Base-by-base conservation (phyloP, 495 filamentous ascomycete species). In the Opeltia flavorubescens region DNA sequence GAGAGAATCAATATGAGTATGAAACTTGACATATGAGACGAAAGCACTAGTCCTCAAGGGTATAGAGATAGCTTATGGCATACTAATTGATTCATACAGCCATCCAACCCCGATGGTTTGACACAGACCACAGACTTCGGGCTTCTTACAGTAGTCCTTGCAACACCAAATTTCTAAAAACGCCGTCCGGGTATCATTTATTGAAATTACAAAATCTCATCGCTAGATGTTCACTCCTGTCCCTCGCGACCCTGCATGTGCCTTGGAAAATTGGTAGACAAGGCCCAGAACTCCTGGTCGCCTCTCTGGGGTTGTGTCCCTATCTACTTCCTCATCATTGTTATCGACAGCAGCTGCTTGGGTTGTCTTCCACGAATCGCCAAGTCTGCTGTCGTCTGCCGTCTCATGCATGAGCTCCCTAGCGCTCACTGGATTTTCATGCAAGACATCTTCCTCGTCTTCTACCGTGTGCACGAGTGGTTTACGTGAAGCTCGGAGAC, bases 241-340 rank as follows among this genome's bases (percentile, higher is more conserved):
- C 3, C 53, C 65, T 44, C 76, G 65, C 11, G 73, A 74, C 41
- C 84, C 81, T 46, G 78, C 76, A 58, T 89, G 84, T 46, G 76
- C 84, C 63, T 81, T 87, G 59, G 88, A 84, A 60, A 94, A 94
- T 59, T 96, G 84, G 57, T 89, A 85, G 38, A 98, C 74, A 62
- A 96, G 64, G 2, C 84, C 83, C 47, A 98, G 67, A 9, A 98
- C 91, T 20, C 83, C 84, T 1, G 74, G 71, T 5, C 66, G 64
- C 35, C 44, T 47, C 33, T 58, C 71, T 7, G 62, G 59, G 13
- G 68, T 61, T 18, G 70, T 69, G 8, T 63, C 70, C 13, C 74
- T 70, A 4, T 67, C 58, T 28, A 73, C 68, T 24, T 72, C 62
- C 26, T 69, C 65, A 23, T 61, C 74, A 12, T 66, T 65, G 2